A percentile compares a stretch with the other conserved stretches of the same genome.
These are phyloP conservation scores for Daldinia sp. DNA, from an alignment of 2,329 filamentous ascomycete genomes.

Conservation along the genomic window DNA sequence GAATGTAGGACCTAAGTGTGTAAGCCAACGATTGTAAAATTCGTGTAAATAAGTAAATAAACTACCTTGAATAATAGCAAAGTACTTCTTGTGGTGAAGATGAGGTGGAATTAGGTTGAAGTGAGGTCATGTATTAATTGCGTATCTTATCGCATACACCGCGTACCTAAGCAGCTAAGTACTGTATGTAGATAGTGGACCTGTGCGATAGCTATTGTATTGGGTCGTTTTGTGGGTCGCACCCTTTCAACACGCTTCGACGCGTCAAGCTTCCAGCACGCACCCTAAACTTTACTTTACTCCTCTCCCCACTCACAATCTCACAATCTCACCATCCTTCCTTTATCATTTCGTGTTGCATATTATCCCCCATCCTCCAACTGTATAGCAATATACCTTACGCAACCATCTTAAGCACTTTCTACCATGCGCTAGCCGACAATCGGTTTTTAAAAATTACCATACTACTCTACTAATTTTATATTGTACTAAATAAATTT, in stretches of 20 bases:
- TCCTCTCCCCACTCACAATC: background rate
- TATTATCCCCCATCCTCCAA: background rate
- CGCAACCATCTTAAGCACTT: background rate
- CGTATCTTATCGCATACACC: too few relatives aligned
- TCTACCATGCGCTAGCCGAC: background rate
- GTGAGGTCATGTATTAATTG: too few relatives aligned
- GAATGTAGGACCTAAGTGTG: too few relatives aligned
- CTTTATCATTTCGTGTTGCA: too few relatives aligned
- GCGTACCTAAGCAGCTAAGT: background rate
- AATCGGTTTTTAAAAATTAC: background rate
- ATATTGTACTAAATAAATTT: background rate
- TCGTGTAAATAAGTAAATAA: too few relatives aligned
- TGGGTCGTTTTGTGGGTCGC: background rate
- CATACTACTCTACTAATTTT: slow-evolving; percentile 1
- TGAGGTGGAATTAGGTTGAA: too few relatives aligned
- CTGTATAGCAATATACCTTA: slow-evolving; percentile 10
- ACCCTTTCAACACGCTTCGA: background rate
- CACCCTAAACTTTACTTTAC: too few relatives aligned
- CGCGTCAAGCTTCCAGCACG: background rate
- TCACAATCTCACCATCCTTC: background rate
- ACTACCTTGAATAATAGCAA: too few relatives aligned
- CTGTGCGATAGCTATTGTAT: too few relatives aligned
- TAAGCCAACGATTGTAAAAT: too few relatives aligned
- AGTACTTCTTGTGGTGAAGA: too few relatives aligned
- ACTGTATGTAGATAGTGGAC: too few relatives aligned